Evolutionary conservation across 495 filamentous ascomycete species (phyloP).

Genomic region (Penicillium robsamsonii): DNA sequence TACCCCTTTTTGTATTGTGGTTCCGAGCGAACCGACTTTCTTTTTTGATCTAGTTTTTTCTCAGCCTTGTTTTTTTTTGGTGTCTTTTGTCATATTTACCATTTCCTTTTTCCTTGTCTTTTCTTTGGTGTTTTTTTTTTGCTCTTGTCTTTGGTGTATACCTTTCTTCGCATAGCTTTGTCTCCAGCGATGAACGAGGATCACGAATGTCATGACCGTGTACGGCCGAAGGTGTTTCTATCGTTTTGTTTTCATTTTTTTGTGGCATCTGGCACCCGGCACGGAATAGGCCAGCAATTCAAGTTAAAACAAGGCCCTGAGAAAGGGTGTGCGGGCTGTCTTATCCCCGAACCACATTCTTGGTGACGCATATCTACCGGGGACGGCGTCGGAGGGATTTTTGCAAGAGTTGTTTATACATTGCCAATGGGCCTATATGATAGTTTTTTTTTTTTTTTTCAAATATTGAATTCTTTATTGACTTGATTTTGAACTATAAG

Average conservation of each 20-base stretch:
- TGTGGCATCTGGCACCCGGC: slow-evolving; percentile 13
- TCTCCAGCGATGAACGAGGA: slow-evolving; percentile 47
- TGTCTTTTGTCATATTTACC: slow-evolving; percentile 28
- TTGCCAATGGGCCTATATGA: slow-evolving; percentile 4
- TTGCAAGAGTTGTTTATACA: slow-evolving; percentile 24
- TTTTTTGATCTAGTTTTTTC: slow-evolving; percentile 14
- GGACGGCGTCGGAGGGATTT: slow-evolving; percentile 17
- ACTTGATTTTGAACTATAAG: not conserved
- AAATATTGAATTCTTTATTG: not conserved
- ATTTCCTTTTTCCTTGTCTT: slow-evolving; percentile 25
- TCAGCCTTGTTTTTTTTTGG: slow-evolving; percentile 25
- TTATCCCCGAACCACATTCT: slow-evolving; percentile 16
- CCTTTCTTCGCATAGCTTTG: slow-evolving; percentile 44
- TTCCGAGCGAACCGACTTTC: slow-evolving; percentile 16
- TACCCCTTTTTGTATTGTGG: slow-evolving; percentile 18
- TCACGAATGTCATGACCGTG: slow-evolving; percentile 51
- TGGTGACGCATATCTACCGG: slow-evolving; percentile 13
- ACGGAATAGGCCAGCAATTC: slow-evolving; percentile 5
- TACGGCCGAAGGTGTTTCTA: slow-evolving; percentile 40
- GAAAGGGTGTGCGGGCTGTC: slow-evolving; percentile 8
- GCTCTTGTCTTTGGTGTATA: slow-evolving; percentile 35
- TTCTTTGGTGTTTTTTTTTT: slow-evolving; percentile 14
- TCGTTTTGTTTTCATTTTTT: slow-evolving; percentile 21
- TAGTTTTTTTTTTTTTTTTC: slow-evolving; percentile 1
- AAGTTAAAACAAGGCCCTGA: slow-evolving; percentile 2